A percentile compares a stretch with the other conserved stretches of the same genome.
These are phyloP conservation scores for Pisolithus albus DNA, from an alignment of 768 basidiomycete species.

Conservation along the genomic window DNA sequence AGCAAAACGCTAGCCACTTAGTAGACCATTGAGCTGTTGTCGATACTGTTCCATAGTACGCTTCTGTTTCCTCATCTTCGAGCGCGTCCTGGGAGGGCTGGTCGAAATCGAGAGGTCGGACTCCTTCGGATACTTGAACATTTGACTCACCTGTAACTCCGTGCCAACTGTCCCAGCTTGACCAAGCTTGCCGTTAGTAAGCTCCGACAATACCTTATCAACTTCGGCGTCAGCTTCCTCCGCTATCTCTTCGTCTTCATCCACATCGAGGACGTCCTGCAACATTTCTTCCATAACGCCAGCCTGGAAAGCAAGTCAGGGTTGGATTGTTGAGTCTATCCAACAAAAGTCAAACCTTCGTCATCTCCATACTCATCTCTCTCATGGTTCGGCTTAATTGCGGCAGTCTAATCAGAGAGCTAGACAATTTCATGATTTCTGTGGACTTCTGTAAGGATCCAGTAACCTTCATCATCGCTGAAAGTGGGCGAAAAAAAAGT, in stretches of 20 bases:
- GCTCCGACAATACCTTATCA: constrained; percentile 90
- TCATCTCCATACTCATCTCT: constrained; percentile 99
- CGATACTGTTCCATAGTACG: constrained; percentile 87
- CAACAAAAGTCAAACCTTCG: constrained; percentile 55
- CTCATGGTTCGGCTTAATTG: constrained; percentile 91
- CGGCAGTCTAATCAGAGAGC: constrained; percentile 83
- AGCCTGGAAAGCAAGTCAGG: constrained; percentile 47
- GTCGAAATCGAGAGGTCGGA: neutral
- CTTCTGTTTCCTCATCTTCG: constrained; percentile 80
- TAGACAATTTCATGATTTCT: constrained; percentile 99
- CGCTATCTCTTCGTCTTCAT: constrained; percentile 91
- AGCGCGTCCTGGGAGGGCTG: constrained; percentile 12
- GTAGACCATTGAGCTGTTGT: constrained; percentile 78
- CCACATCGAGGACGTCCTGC: constrained; percentile 84
- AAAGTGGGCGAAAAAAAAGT: constrained; percentile 1
- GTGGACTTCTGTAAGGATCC: constrained; percentile 97
- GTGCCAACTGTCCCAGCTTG: constrained; percentile 67
- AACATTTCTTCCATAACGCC: constrained; percentile 99
- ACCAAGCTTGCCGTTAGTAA: constrained; percentile 95
- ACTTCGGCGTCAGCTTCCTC: constrained; percentile 98
- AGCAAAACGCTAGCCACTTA: constrained; percentile 40
- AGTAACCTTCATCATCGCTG: constrained; percentile 95
- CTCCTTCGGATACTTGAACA: neutral
- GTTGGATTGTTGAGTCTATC: neutral
- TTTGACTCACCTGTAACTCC: constrained; percentile 64